These are phyloP conservation scores for Persicaria maculosa DNA, from an alignment of 148 eudicot species.

Conservation along the genomic window DNA sequence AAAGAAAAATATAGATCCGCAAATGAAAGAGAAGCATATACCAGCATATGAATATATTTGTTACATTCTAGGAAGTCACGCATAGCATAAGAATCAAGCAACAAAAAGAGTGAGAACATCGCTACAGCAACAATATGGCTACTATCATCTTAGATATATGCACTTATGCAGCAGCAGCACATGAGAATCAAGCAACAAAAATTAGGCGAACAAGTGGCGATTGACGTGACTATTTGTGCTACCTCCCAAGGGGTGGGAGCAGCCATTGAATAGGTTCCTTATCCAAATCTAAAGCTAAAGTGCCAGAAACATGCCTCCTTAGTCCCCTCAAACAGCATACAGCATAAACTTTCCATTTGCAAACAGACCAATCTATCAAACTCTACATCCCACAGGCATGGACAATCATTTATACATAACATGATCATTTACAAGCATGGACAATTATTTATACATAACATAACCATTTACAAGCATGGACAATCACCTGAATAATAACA, in stretches of 20 bases:
- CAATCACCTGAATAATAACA: background rate
- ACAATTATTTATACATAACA: background rate
- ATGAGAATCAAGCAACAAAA: background rate
- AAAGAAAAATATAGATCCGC: background rate
- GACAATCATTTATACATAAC: background rate
- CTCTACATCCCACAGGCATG: background rate
- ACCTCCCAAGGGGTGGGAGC: no score
- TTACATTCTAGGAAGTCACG: background rate
- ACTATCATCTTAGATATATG: background rate
- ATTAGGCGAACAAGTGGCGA: background rate
- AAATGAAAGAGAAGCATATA: background rate
- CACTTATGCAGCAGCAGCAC: background rate
- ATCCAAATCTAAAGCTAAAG: background rate
- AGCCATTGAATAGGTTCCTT: no score
- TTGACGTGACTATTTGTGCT: background rate
- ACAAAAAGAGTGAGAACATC: no score
- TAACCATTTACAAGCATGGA: background rate
- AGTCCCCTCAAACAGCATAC: background rate
- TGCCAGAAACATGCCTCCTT: background rate
- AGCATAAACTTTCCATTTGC: background rate
- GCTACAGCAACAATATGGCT: background rate
- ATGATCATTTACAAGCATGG: background rate
- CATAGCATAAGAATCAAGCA: no score
- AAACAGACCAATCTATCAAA: background rate
- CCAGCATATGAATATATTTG: background rate